These are phyloP conservation scores for Boletus subcaerulescens DNA, from an alignment of 768 basidiomycete genomes.

Conservation along the genomic window DNA sequence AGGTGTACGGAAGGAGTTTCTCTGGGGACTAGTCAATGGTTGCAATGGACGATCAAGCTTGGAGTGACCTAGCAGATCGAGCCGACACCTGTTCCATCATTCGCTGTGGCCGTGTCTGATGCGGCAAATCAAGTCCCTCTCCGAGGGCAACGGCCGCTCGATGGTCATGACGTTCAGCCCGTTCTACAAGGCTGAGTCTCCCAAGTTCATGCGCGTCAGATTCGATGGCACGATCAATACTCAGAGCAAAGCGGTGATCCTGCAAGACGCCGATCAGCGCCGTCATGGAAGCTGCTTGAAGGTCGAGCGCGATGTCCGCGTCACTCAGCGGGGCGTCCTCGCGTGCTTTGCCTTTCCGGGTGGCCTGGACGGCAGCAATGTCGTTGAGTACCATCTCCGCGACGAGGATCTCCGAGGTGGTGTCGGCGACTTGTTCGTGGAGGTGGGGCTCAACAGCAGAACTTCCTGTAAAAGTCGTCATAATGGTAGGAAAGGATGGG, in stretches of 20 bases:
- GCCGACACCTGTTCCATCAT: conserved; percentile 2
- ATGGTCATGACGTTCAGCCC: conserved; percentile 41
- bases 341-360: conserved; percentile 38
- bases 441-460: conserved; percentile 13
- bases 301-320: conserved; percentile 43
- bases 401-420: conserved; percentile 38
- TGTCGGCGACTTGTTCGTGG: conserved; percentile 23
- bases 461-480: conserved; percentile 4
- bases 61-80: conserved; percentile 3
- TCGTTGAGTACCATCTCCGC: conserved; percentile 43
- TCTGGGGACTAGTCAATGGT: conserved; percentile 8
- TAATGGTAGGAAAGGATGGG: background rate
- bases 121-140: conserved; percentile 23
- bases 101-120: conserved; percentile 16
- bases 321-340: conserved; percentile 35
- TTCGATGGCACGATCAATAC: conserved; percentile 40
- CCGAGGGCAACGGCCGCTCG: conserved; percentile 38
- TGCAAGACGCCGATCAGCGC: conserved; percentile 29
- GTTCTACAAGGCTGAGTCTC: conserved; percentile 33
- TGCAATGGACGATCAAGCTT: background rate
- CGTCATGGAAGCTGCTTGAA: conserved; percentile 38
- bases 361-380: conserved; percentile 33
- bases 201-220: conserved; percentile 33
- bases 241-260: conserved; percentile 41
- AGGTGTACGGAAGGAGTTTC: background rate